phyloP scores from a whole-genome alignment of 306 rosid species.

The Fagus crenata region DNA sequence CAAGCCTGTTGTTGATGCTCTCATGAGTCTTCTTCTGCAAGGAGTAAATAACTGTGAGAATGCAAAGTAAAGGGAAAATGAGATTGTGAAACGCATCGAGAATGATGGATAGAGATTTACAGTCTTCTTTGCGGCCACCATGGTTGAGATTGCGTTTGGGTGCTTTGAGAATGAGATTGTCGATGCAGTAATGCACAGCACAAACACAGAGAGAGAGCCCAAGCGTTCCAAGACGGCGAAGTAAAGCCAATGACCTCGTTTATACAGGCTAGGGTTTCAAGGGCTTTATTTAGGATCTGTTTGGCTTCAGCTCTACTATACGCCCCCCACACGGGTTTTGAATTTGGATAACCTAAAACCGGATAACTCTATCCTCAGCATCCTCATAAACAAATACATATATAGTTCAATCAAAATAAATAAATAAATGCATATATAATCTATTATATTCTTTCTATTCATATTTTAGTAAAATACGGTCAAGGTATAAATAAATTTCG shows the following conservation, averaged over 20 bases:
- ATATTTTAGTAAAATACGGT: too few species aligned
- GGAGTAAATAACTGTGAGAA: neutral
- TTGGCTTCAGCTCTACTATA: neutral
- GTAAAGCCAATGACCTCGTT: neutral
- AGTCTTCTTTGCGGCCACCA: slow-evolving; percentile 66
- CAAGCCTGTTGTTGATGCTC: slow-evolving; percentile 80
- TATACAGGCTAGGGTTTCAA: slow-evolving; percentile 6
- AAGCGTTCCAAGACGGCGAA: neutral
- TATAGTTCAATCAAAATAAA: too few species aligned
- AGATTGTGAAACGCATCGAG: neutral
- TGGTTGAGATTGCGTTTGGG: slow-evolving; percentile 4
- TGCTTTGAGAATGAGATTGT: neutral
- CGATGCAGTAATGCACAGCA: neutral
- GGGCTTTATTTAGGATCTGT: neutral
- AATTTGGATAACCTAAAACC: neutral
- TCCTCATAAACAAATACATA: too few species aligned
- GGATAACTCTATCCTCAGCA: neutral
- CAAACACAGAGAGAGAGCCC: neutral
- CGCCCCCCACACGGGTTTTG: too few species aligned
- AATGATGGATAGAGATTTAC: slow-evolving; percentile 23
- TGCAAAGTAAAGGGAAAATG: neutral
- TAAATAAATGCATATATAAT: too few species aligned
- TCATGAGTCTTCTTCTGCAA: slow-evolving; percentile 84
- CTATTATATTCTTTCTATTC: too few species aligned
- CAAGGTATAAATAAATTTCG: too few species aligned